Percentiles rank a stretch among this genome's conserved stretches.
These are phyloP conservation scores for Vaccinium darrowii DNA, from an alignment of 148 eudicot genomes.

Conservation along the genomic window DNA sequence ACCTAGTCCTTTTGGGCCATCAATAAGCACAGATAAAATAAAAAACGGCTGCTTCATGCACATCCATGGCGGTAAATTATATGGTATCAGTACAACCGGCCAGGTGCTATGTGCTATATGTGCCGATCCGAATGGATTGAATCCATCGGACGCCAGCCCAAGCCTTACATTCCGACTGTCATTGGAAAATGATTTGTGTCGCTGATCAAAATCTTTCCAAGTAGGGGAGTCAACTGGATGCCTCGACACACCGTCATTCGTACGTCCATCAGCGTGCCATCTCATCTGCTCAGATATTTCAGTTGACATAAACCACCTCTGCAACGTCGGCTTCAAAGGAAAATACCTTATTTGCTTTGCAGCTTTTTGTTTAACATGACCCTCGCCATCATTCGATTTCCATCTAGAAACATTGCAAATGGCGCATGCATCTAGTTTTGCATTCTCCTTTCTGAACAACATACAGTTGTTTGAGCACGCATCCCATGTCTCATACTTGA, in stretches of 20 bases:
- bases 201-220: background rate
- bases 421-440: no score
- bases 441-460: background rate
- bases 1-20: background rate
- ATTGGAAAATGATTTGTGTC: background rate
- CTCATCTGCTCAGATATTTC: background rate
- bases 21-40: no score
- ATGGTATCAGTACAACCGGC: background rate
- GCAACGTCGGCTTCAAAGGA: background rate
- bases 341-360: background rate
- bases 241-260: background rate
- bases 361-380: background rate
- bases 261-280: background rate
- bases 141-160: background rate
- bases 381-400: background rate
- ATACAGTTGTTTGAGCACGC: background rate
- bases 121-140: background rate
- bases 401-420: background rate
- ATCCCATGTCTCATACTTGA: background rate
- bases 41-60: background rate
- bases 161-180: background rate
- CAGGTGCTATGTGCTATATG: background rate
- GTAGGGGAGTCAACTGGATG: background rate
- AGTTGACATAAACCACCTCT: background rate
- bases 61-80: background rate